Conservation (phyloP, 208 protist species). For the Acanthamoeba sp. region DNA sequence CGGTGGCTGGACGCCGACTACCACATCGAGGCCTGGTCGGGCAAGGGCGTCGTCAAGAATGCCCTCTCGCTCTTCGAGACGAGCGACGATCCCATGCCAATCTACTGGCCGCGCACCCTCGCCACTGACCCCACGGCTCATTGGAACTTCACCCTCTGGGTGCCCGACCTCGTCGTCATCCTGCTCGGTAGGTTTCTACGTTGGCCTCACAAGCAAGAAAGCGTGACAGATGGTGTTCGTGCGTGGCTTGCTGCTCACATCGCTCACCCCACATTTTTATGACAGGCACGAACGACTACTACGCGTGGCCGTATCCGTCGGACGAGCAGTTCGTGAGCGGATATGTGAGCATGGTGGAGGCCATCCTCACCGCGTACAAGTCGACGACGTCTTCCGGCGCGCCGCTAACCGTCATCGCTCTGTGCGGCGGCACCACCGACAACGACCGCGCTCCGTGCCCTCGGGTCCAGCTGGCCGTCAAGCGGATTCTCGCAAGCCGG, state of each 20-base stretch:
- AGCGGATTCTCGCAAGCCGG: neutral
- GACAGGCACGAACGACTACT: constrained; percentile 67
- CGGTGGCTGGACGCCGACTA: constrained; percentile 53
- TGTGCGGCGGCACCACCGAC: constrained; percentile 56
- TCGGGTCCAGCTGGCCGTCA: constrained; percentile 13
- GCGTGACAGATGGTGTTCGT: neutral
- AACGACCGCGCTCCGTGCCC: constrained; percentile 48
- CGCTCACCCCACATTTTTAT: neutral
- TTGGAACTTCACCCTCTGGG: constrained; percentile 55
- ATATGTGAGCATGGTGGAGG: constrained; percentile 21
- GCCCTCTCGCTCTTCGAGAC: neutral
- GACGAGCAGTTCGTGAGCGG: constrained; percentile 18
- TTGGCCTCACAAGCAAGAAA: neutral
- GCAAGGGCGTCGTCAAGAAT: constrained; percentile 74
- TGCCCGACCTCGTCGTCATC: constrained; percentile 57
- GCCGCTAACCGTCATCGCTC: constrained; percentile 23
- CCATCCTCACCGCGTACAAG: neutral
- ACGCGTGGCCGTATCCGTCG: constrained; percentile 42
- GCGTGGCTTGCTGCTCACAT: neutral
- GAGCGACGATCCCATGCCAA: constrained; percentile 62
- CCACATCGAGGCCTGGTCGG: constrained; percentile 68
- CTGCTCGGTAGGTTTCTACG: neutral
- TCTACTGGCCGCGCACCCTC: constrained; percentile 73
- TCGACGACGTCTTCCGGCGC: neutral
- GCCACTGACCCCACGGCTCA: neutral